Evolutionary conservation across 2,329 filamentous ascomycete species (phyloP).

Genomic region (Apiospora marii): DNA sequence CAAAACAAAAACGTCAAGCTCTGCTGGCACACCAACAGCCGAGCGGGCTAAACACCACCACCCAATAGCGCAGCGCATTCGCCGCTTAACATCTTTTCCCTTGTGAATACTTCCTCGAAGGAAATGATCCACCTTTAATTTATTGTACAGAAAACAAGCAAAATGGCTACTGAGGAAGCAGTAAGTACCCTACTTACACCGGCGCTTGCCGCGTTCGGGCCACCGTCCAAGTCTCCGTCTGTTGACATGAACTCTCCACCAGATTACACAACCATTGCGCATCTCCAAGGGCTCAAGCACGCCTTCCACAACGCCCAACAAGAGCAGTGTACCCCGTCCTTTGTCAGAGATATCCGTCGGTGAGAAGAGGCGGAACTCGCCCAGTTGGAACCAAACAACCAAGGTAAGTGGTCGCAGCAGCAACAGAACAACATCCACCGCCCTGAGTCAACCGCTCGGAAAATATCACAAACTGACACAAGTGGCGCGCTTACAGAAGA

Average conservation of each 20-base stretch:
- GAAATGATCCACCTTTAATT: constrained; percentile 24
- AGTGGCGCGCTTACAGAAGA: constrained; percentile 60
- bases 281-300: constrained; percentile 73
- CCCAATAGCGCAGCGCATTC: constrained; percentile 21
- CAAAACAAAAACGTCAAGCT: constrained; percentile 17
- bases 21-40: constrained; percentile 21
- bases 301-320: constrained; percentile 61
- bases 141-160: constrained; percentile 18
- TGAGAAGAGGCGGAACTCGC: constrained; percentile 88
- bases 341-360: constrained; percentile 89
- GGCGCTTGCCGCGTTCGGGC: constrained; percentile 3
- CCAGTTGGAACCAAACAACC: constrained; percentile 80
- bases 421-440: constrained; percentile 27
- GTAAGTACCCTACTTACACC: constrained; percentile 18
- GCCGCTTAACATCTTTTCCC: constrained; percentile 17
- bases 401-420: constrained; percentile 63
- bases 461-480: constrained; percentile 39
- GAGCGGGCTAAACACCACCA: constrained; percentile 9
- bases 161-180: constrained; percentile 26
- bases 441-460: constrained; percentile 32
- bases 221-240: neutral
- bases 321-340: constrained; percentile 72
- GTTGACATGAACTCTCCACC: constrained; percentile 24
- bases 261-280: constrained; percentile 71
- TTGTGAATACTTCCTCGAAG: constrained; percentile 18